Percentiles rank a stretch among this genome's conserved stretches.
Conservation (phyloP, 768 basidiomycete genomes). For the Lentinula aciculospora region DNA sequence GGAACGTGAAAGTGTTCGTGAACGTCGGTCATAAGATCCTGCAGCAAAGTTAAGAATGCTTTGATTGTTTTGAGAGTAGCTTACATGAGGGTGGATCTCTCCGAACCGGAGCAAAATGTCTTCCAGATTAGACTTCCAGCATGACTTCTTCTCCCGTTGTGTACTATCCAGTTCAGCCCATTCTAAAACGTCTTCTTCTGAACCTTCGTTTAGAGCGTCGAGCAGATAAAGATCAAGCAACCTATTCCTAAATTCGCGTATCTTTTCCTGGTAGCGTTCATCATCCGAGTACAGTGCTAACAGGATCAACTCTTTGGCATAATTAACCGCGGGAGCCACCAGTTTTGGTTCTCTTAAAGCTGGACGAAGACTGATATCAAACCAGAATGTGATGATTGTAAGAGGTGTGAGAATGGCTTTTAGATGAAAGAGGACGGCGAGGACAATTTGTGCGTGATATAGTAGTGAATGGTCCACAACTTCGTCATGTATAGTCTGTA, state of each 20-base stretch:
- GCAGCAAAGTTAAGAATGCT: conserved; percentile 9
- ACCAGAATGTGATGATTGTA: conserved; percentile 75
- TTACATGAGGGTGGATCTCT: conserved; percentile 46
- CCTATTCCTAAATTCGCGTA: conserved; percentile 60
- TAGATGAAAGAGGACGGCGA: conserved; percentile 61
- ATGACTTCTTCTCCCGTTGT: conserved; percentile 50
- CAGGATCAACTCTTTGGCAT: conserved; percentile 71
- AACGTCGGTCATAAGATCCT: conserved; percentile 72
- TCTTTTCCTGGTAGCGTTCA: conserved; percentile 38
- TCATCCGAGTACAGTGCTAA: conserved; percentile 50
- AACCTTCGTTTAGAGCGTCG: conserved; percentile 72
- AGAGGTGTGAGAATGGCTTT: conserved; percentile 53
- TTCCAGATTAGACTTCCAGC: conserved; percentile 79
- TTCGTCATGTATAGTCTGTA: conserved; percentile 58
- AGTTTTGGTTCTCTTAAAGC: conserved; percentile 73
- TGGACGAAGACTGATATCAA: conserved; percentile 72
- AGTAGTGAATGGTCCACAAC: conserved; percentile 58
- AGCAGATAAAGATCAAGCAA: conserved; percentile 73
- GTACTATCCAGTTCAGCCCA: conserved; percentile 63
- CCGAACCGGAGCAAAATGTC: conserved; percentile 67
- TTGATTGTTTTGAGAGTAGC: background rate
- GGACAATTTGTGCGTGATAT: conserved; percentile 59
- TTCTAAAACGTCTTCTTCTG: conserved; percentile 68
- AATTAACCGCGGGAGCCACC: conserved; percentile 46
- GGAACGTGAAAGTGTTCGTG: conserved; percentile 56